Conservation (phyloP, 2,329 filamentous ascomycete species). For the Colletotrichum shisoi region DNA sequence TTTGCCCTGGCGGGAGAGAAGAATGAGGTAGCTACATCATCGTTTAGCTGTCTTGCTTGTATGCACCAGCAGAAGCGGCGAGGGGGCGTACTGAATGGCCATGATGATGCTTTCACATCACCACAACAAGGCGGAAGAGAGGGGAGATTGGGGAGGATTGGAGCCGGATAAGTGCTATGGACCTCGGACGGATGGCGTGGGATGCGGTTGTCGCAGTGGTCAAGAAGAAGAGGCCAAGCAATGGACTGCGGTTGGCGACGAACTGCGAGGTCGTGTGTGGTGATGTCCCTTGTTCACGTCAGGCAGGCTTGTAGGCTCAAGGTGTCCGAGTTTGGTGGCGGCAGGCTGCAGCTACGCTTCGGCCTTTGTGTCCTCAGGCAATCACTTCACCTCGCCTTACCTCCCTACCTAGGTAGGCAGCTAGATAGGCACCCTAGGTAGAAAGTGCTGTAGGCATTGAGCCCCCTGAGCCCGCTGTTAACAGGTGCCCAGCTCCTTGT, state of each 20-base stretch:
- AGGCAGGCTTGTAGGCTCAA: constrained; percentile 35
- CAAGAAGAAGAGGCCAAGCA: constrained; percentile 25
- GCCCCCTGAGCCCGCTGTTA: neutral
- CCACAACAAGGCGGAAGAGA: constrained; percentile 32
- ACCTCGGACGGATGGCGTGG: constrained; percentile 27
- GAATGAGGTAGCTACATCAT: constrained; percentile 83
- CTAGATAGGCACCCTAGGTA: too few relatives aligned
- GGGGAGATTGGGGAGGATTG: constrained; percentile 35
- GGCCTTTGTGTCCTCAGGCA: constrained; percentile 32
- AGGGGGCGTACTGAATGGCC: constrained; percentile 55
- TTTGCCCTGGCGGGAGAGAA: constrained; percentile 98
- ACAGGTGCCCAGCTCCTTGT: neutral
- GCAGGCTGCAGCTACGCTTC: constrained; percentile 9
- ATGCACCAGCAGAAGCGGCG: constrained; percentile 6
- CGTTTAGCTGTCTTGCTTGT: constrained; percentile 34
- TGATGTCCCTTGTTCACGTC: constrained; percentile 26
- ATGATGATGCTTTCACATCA: constrained; percentile 46
- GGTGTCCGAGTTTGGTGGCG: constrained; percentile 25
- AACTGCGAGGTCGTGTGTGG: constrained; percentile 26
- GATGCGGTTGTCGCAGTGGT: constrained; percentile 9
- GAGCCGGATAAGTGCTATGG: constrained; percentile 20
- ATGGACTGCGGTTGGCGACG: constrained; percentile 42
- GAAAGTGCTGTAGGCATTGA: too few relatives aligned
- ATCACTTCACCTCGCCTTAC: neutral
- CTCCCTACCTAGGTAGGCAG: neutral